Conservation (phyloP, 257 asterid genomes). For the Hygrophila difformis region DNA sequence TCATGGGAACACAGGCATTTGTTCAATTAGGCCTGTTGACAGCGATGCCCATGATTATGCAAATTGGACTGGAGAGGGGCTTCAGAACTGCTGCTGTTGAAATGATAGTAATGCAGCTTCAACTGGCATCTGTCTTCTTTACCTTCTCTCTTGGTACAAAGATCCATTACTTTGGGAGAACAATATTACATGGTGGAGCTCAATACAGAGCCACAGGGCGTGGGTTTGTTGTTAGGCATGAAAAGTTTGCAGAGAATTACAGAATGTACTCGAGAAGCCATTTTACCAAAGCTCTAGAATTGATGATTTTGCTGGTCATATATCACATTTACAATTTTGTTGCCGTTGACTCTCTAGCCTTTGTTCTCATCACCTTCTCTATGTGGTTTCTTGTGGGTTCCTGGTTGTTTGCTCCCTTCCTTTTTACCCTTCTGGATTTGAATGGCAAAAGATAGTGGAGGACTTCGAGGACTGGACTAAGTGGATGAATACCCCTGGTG, state of each 20-base stretch:
- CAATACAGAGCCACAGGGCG: conserved; percentile 97
- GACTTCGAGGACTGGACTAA: conserved; percentile 90
- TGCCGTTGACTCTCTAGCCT: conserved; percentile 20
- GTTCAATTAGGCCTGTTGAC: conserved; percentile 84
- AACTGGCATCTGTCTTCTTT: conserved; percentile 83
- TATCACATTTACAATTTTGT: conserved; percentile 51
- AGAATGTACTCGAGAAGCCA: conserved; percentile 96
- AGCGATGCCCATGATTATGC: conserved; percentile 96
- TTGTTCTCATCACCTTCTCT: conserved; percentile 38
- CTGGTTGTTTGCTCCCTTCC: conserved; percentile 89
- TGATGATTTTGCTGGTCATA: conserved; percentile 58
- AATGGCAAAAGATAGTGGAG: conserved; percentile 96
- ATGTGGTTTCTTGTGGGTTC: conserved; percentile 88
- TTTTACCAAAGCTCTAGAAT: conserved; percentile 79
- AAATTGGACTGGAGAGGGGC: conserved; percentile 91
- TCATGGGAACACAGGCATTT: conserved; percentile 85
- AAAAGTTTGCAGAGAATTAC: conserved; percentile 84
- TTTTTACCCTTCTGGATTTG: conserved; percentile 92
- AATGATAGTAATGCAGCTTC: conserved; percentile 83
- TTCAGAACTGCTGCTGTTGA: conserved; percentile 83
- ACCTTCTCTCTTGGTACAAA: conserved; percentile 95
- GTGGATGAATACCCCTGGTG: conserved; percentile 78
- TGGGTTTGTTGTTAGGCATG: conserved; percentile 91
- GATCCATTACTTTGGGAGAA: conserved; percentile 90
- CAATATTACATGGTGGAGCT: conserved; percentile 89